phyloP scores from a whole-genome alignment of 768 basidiomycete species.

The Porphyrellus cyaneotinctus region DNA sequence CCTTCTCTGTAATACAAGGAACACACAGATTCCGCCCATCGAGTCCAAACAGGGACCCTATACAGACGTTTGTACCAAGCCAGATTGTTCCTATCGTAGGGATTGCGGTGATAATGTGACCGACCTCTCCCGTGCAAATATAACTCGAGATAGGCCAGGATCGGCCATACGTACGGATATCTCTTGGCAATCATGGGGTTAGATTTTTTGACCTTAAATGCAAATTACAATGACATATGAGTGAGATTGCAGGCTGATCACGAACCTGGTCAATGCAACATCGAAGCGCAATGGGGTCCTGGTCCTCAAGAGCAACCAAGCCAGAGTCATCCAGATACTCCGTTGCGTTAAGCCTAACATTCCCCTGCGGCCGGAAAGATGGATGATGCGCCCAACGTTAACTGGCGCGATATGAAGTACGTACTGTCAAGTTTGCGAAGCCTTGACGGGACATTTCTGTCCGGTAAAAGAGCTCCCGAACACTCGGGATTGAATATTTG shows the following conservation, averaged over 20 bases:
- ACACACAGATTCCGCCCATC: slow-evolving; percentile 7
- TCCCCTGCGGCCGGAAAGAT: neutral
- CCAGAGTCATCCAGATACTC: neutral
- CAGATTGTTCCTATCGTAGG: too few relatives aligned
- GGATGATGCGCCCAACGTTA: neutral
- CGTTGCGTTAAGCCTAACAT: neutral
- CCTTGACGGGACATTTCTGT: neutral
- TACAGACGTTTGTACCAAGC: neutral
- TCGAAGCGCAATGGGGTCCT: slow-evolving; percentile 3
- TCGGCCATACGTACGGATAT: slow-evolving; percentile 14
- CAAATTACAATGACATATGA: neutral
- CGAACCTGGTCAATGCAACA: slow-evolving; percentile 15
- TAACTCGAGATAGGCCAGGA: slow-evolving; percentile 14
- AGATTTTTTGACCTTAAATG: slow-evolving; percentile 8
- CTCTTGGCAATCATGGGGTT: slow-evolving; percentile 11
- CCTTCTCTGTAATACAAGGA: neutral
- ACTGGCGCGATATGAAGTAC: neutral
- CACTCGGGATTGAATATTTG: neutral
- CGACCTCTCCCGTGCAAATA: slow-evolving; percentile 1
- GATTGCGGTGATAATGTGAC: accelerated
- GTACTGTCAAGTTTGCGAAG: slow-evolving; percentile 4
- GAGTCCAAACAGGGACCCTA: slow-evolving; percentile 10
- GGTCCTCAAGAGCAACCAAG: slow-evolving; percentile 6
- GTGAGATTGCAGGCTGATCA: neutral
- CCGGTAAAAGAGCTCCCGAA: neutral